Evolutionary conservation across 2,329 filamentous ascomycete species (phyloP).

Genomic region (Arthrobotrys iridis): DNA sequence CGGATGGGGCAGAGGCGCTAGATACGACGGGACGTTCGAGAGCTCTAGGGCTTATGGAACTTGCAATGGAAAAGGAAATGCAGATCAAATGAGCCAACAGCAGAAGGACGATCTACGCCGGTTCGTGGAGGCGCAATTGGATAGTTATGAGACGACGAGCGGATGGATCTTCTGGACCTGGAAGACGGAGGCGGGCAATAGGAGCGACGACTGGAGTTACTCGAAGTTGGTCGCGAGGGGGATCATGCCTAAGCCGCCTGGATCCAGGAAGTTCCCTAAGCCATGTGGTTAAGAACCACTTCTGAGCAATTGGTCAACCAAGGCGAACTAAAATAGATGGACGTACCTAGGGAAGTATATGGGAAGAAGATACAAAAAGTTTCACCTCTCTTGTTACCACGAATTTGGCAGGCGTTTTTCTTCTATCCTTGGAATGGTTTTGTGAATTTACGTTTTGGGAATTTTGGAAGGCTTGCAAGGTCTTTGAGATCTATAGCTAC

Average conservation of each 20-base stretch:
- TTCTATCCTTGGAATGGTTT: too few species aligned
- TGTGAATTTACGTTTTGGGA: too few species aligned
- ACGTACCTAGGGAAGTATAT: too few species aligned
- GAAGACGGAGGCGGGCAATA: slow-evolving; percentile 69
- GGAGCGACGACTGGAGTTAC: slow-evolving; percentile 60
- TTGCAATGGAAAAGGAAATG: slow-evolving; percentile 16
- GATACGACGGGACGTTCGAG: slow-evolving; percentile 68
- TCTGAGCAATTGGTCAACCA: neutral
- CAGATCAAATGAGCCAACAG: slow-evolving; percentile 11
- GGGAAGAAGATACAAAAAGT: too few species aligned
- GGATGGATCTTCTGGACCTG: slow-evolving; percentile 71
- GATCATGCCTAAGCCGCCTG: slow-evolving; percentile 23
- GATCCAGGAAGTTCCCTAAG: slow-evolving; percentile 9
- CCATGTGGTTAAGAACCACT: slow-evolving; percentile 8
- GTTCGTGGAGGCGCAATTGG: slow-evolving; percentile 68
- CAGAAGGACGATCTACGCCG: slow-evolving; percentile 47
- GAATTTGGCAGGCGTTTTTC: too few species aligned
- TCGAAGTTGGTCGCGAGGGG: slow-evolving; percentile 23
- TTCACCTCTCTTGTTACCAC: too few species aligned
- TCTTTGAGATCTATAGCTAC: too few species aligned
- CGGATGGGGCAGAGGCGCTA: slow-evolving; percentile 69
- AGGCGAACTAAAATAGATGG: neutral
- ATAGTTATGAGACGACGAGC: slow-evolving; percentile 66
- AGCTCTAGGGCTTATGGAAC: slow-evolving; percentile 63
- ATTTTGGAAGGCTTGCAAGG: too few species aligned